These are phyloP conservation scores for Kitagawia praeruptora DNA, from an alignment of 129 eudicot species.

Conservation along the genomic window DNA sequence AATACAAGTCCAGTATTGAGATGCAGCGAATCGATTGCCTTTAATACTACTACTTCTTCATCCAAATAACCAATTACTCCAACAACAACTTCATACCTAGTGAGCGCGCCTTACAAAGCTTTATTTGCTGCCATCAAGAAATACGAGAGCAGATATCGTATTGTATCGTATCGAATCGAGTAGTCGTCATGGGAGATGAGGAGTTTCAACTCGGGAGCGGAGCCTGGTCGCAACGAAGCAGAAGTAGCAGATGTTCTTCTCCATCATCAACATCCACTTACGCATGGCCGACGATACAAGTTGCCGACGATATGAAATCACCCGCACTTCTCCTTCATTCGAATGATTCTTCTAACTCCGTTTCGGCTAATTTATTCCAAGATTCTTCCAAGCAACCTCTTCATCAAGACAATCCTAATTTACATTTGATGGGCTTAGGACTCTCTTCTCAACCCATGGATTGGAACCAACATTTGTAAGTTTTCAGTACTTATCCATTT, in stretches of 20 bases:
- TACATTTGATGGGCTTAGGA: constrained; percentile 71
- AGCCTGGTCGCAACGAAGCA: constrained; percentile 71
- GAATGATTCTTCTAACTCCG: constrained; percentile 28
- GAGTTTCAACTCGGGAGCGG: constrained; percentile 35
- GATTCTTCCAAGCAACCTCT: constrained; percentile 16
- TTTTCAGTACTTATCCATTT: neutral
- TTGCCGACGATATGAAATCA: constrained; percentile 13
- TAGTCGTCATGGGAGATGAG: constrained; percentile 25
- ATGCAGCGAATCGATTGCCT: constrained; percentile 49
- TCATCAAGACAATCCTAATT: constrained; percentile 24
- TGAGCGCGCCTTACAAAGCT: neutral
- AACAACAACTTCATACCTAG: neutral
- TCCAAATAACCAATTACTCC: neutral
- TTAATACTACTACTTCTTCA: constrained; percentile 13
- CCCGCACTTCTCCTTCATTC: constrained; percentile 22
- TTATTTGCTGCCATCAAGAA: neutral
- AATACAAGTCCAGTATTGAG: constrained; percentile 29
- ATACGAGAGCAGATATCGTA: neutral
- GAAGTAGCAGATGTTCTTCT: constrained; percentile 5
- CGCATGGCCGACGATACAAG: constrained; percentile 26
- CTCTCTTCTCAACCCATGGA: constrained; percentile 66
- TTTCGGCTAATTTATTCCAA: constrained; percentile 29
- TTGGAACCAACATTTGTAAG: constrained; percentile 82
- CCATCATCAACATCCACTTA: constrained; percentile 19
- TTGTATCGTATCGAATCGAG: too few species aligned